Evolutionary conservation across 495 filamentous ascomycete species (phyloP), one percentile per base, ranked within the genome.

Genomic region (Thermochaetoides thermophila): DNA sequence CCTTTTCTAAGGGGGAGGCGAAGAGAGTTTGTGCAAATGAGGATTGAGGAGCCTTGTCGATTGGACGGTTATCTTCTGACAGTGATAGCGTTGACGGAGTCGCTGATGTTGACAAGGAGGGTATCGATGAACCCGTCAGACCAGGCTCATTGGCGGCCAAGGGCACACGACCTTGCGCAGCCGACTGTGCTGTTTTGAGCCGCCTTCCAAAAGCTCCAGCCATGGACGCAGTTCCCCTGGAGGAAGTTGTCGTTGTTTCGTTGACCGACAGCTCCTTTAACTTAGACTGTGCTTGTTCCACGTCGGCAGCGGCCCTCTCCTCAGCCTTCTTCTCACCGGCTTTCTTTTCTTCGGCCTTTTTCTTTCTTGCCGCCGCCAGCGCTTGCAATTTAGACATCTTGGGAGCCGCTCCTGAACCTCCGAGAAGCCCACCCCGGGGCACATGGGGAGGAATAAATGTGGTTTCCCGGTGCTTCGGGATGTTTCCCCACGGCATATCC

Each of bases 331-430:
- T 53, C 15, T 54, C 53, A 1, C 34, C 27, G 10, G 44, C 31
- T 19, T 37, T 56, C 48, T 76, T 76, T 7, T 77, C 75, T 24
- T 82, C 78, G 29, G 79, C 75, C 54, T 84, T 85, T 58, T 86
- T 91, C 52, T 78, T 79, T 31, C 84, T 72, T 14, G 79, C 75
- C n/a, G 83, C 84, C 37, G 87, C 87, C 13, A 96, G 62, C 26
- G 78, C 77, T 38, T 89, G 85, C 18, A 96, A 63, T 49, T 95
- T 97, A 8, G 87, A 93, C 48, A 79, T 67, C 46, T 91, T 93
- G n/a, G 71, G 59, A 8, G 64, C 46, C 0, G 57, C 40, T 14
- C 63, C 59, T 2, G 80, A 72, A 14, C 91, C 89, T 14, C 89
- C 89, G 12, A 89, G 57, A 7, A 97, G 64, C 0, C 72, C 69